phyloP scores from a whole-genome alignment of 352 stramenopile species.

The Globisporangium nodosum region DNA sequence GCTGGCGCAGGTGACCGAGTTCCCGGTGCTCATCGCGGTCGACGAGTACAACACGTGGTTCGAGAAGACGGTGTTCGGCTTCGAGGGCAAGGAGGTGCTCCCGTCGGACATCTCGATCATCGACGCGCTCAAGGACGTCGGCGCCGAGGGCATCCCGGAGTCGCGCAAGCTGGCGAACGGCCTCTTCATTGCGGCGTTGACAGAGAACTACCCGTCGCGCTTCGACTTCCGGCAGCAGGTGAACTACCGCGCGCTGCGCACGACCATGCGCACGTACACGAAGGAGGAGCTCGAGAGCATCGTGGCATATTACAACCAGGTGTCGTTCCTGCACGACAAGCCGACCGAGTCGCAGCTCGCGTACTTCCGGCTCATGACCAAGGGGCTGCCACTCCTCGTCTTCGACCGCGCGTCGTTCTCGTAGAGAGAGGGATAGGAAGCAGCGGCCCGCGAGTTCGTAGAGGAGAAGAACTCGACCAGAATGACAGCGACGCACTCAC shows the following conservation, averaged over 20 bases:
- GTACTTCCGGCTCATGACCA: constrained; percentile 86
- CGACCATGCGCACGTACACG: constrained; percentile 76
- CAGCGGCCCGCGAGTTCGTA: neutral
- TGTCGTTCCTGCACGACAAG: constrained; percentile 41
- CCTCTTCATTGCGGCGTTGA: constrained; percentile 74
- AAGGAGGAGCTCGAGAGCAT: constrained; percentile 67
- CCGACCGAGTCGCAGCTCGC: constrained; percentile 62
- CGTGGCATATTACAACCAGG: constrained; percentile 84
- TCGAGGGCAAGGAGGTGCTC: constrained; percentile 70
- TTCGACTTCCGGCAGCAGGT: constrained; percentile 79
- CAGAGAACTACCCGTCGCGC: constrained; percentile 79
- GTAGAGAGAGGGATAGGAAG: constrained; percentile 23
- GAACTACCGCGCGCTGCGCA: constrained; percentile 66
- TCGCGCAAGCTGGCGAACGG: constrained; percentile 72
- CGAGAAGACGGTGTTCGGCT: constrained; percentile 81
- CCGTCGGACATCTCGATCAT: constrained; percentile 81
- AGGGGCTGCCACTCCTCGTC: constrained; percentile 69
- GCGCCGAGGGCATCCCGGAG: constrained; percentile 46
- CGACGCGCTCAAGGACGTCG: constrained; percentile 66
- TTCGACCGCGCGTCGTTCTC: constrained; percentile 82
- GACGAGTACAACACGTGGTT: constrained; percentile 90
- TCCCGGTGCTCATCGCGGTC: constrained; percentile 80
- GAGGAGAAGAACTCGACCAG: neutral
- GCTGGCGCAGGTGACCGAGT: constrained; percentile 74
- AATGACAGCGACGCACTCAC: neutral